These are phyloP conservation scores for Metarhizium anisopliae DNA, from an alignment of 2,329 filamentous ascomycete genomes.

Conservation along the genomic window DNA sequence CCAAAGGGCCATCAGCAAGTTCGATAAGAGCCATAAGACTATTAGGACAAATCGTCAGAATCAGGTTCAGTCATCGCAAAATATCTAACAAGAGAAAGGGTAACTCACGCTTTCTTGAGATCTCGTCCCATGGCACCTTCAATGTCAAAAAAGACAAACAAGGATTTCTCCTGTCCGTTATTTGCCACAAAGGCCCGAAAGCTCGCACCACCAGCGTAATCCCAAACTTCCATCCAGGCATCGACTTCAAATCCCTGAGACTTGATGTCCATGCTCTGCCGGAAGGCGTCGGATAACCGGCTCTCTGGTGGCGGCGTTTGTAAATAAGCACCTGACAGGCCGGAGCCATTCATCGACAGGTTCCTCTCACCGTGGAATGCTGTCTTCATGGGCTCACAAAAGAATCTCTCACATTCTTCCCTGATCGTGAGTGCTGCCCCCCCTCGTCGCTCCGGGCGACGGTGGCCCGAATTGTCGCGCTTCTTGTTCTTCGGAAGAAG, in stretches of 20 bases:
- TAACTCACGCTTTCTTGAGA: conserved; percentile 75
- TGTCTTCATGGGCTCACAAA: conserved; percentile 89
- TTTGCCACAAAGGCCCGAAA: conserved; percentile 81
- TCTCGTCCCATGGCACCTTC: conserved; percentile 62
- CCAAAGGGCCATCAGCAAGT: conserved; percentile 68
- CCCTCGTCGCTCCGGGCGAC: conserved; percentile 53
- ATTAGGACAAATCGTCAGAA: conserved; percentile 7
- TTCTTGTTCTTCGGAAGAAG: conserved; percentile 48
- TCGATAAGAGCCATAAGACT: conserved; percentile 87
- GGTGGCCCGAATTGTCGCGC: conserved; percentile 30
- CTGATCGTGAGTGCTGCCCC: conserved; percentile 94
- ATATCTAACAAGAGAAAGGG: background rate
- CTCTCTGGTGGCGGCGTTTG: conserved; percentile 47
- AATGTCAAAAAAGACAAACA: conserved; percentile 82
- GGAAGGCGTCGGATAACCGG: conserved; percentile 28
- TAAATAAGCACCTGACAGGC: conserved; percentile 67
- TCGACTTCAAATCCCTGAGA: conserved; percentile 31
- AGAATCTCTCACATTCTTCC: conserved; percentile 99
- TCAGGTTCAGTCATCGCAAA: background rate
- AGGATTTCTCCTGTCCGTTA: conserved; percentile 57
- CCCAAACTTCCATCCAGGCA: conserved; percentile 71
- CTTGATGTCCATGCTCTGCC: conserved; percentile 16
- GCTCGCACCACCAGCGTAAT: conserved; percentile 74
- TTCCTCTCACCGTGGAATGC: conserved; percentile 96
- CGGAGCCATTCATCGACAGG: conserved; percentile 66